phyloP scores from a whole-genome alignment of 257 asterid genomes.

The Nicotiana attenuata region DNA sequence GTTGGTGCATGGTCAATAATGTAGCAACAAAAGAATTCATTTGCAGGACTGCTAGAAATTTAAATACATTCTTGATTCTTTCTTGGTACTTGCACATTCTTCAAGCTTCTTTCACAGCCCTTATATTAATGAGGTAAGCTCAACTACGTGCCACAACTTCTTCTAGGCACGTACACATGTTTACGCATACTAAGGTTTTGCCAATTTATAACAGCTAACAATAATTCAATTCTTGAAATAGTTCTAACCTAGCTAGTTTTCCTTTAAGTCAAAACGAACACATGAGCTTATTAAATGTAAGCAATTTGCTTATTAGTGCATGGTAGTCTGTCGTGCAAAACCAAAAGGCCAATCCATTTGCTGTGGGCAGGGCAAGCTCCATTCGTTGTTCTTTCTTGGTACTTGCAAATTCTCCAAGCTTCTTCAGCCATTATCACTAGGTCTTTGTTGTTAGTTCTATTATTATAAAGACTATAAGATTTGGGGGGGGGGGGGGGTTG shows the following conservation, averaged over 20 bases:
- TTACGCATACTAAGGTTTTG: not conserved
- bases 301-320: not conserved
- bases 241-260: not conserved
- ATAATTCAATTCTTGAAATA: too few relatives aligned
- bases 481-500: too few relatives aligned
- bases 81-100: not conserved
- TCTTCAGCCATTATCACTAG: too few relatives aligned
- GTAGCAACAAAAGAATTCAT: not conserved
- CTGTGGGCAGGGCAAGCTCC: not conserved
- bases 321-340: not conserved
- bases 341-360: not conserved
- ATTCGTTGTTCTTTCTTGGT: not conserved
- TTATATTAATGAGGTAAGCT: not conserved
- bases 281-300: not conserved
- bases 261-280: not conserved
- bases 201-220: not conserved
- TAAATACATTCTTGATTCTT: not conserved
- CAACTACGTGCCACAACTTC: not conserved
- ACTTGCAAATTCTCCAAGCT: too few relatives aligned
- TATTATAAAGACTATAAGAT: too few relatives aligned
- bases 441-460: too few relatives aligned
- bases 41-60: too few relatives aligned
- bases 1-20: not conserved
- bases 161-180: not conserved
- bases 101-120: not conserved